Conservation (phyloP, 805 yeast genomes). For the Candida parachauliodes region DNA sequence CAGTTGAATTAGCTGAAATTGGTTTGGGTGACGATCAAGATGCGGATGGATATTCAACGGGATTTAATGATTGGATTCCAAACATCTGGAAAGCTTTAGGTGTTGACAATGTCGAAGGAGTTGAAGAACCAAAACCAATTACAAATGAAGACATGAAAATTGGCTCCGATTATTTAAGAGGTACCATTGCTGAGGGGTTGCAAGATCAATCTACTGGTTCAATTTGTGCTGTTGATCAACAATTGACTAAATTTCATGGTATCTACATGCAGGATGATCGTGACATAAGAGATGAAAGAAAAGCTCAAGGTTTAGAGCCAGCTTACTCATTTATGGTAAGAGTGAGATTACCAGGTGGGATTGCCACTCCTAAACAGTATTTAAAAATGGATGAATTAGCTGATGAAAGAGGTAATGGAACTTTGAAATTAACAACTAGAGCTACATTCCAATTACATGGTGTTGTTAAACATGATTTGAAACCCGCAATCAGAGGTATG, state of each 20-base stretch:
- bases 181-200: constrained; percentile 87
- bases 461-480: constrained; percentile 82
- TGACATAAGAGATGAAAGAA: constrained; percentile 89
- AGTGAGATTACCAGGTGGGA: constrained; percentile 92
- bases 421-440: constrained; percentile 91
- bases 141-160: constrained; percentile 96
- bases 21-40: constrained; percentile 98
- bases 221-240: constrained; percentile 86
- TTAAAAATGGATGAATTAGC: constrained; percentile 78
- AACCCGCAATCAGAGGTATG: constrained; percentile 90
- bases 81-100: constrained; percentile 84
- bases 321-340: constrained; percentile 97
- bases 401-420: constrained; percentile 82
- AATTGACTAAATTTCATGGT: constrained; percentile 95
- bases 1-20: constrained; percentile 63
- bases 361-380: constrained; percentile 86
- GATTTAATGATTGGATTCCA: constrained; percentile 85
- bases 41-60: constrained; percentile 92
- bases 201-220: constrained; percentile 84
- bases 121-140: constrained; percentile 84
- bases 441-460: constrained; percentile 98
- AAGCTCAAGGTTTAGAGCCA: constrained; percentile 90
- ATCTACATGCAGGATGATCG: constrained; percentile 98
- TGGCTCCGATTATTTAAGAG: constrained; percentile 82
- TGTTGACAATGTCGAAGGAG: constrained; percentile 75